Evolutionary conservation across 306 rosid species (phyloP).

Genomic region (Cucurbita ficifolia): DNA sequence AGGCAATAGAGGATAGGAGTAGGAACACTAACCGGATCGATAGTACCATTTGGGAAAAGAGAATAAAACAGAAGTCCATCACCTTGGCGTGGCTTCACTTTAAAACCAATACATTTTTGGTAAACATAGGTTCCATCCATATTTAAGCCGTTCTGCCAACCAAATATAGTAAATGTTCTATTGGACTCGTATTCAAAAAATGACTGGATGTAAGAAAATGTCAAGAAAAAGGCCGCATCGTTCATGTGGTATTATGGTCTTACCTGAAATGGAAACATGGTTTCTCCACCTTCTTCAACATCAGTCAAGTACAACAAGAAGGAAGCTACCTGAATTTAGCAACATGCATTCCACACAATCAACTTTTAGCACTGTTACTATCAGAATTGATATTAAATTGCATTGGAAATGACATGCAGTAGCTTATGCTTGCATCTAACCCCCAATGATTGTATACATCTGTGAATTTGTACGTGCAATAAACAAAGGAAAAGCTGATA

Average conservation of each 20-base stretch:
- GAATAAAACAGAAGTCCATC: constrained; percentile 88
- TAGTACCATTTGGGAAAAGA: constrained; percentile 52
- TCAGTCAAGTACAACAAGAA: constrained; percentile 74
- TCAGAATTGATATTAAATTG: neutral
- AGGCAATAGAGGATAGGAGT: neutral
- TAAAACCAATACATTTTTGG: constrained; percentile 46
- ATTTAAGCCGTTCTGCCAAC: constrained; percentile 60
- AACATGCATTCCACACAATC: neutral
- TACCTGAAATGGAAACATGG: constrained; percentile 87
- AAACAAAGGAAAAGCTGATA: neutral
- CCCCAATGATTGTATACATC: neutral
- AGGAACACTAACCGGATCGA: constrained; percentile 58
- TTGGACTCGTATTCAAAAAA: neutral
- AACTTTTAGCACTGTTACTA: neutral
- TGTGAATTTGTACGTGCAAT: neutral
- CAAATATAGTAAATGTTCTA: neutral
- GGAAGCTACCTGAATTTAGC: constrained; percentile 47
- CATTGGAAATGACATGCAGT: neutral
- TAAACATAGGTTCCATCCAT: constrained; percentile 43
- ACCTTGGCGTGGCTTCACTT: constrained; percentile 75
- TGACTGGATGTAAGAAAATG: neutral
- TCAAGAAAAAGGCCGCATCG: neutral
- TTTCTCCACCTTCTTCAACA: constrained; percentile 83
- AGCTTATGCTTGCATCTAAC: neutral
- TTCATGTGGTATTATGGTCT: constrained; percentile 16